phyloP scores from a whole-genome alignment of 768 basidiomycete species.

The Rhodosporidiobolus odoratus region DNA sequence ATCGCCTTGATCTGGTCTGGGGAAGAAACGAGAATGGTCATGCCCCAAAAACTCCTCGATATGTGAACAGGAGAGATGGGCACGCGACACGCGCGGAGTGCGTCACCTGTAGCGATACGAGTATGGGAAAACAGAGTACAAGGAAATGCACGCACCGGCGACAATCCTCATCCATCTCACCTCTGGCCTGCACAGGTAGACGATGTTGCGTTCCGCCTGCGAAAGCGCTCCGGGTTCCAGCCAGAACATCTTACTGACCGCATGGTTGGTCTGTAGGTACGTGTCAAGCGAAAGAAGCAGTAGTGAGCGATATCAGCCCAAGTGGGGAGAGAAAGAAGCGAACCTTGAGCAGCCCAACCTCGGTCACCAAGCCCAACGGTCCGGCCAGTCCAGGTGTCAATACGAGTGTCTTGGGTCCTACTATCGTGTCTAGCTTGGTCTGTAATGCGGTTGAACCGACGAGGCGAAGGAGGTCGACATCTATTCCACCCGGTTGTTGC shows the following conservation, averaged over 20 bases:
- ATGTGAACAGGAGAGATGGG: too few species aligned
- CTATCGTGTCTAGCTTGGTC: slow-evolving; percentile 32
- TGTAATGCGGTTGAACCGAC: slow-evolving; percentile 31
- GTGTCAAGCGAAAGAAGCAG: neutral
- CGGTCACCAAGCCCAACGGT: slow-evolving; percentile 88
- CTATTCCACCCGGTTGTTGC: neutral
- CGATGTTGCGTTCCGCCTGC: slow-evolving; percentile 76
- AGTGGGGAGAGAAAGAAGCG: neutral
- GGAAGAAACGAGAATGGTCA: neutral
- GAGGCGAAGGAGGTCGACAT: slow-evolving; percentile 33
- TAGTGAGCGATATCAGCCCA: neutral
- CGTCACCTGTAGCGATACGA: neutral
- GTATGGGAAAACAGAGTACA: neutral
- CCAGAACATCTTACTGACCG: slow-evolving; percentile 99
- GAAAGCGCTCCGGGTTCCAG: slow-evolving; percentile 80
- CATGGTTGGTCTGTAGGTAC: slow-evolving; percentile 61
- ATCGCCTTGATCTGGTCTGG: slow-evolving; percentile 88
- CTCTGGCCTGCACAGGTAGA: slow-evolving; percentile 85
- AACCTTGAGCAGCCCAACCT: slow-evolving; percentile 87
- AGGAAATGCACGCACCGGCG: slow-evolving; percentile 60
- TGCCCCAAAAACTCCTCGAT: too few species aligned
- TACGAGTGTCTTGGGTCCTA: slow-evolving; percentile 81
- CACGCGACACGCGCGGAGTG: too few species aligned
- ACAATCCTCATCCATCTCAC: slow-evolving; percentile 82
- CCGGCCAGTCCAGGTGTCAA: slow-evolving; percentile 81